Base-by-base conservation (phyloP, 495 filamentous ascomycete species). In the Lophiostoma macrostomum region DNA sequence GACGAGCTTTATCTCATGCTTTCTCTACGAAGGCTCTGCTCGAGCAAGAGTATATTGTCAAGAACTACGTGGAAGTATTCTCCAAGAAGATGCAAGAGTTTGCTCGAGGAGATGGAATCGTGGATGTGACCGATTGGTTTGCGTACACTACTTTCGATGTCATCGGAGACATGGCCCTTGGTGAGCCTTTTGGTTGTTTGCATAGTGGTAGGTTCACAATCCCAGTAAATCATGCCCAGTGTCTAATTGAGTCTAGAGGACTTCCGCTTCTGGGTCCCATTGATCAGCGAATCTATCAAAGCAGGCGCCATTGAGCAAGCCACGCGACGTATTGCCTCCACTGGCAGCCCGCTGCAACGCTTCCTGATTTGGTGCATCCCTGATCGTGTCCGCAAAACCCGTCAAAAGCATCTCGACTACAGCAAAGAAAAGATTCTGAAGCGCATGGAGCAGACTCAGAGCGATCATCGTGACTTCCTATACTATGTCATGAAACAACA, bases 251-350 rank as follows among this genome's bases (percentile, higher is more conserved):
- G n/a, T 37, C 18, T n/a, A 56, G 53, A 52, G 30, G 48, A 51
- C 30, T 58, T 51, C 19, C 44, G 47, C 5, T 58, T 50, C 31
- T 58, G 54, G 50, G 42, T 54, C 2, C 50, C 50, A 12, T 39
- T 45, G 12, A 54, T 54, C 23, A 54, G 54, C 30, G 54, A 58
- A 16, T 52, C 46, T 6, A 58, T 58, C 16, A 52, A 51, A 28
- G 54, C 54, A 12, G 54, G 46, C 5, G 54, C 46, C 7, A 45
- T 58, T n/a, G 46, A 50, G 38, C 46, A 58, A 58, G 37, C 46
- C 3, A 67, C 61, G 14, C 64, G 64, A 2, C 61, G 61, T 11
- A 60, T 64, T 31, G 54, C 53, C 8, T 28, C 61, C 3, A 55
- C 61, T 3, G 56, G 61, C 19, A 56, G 55, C 31, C 47, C 58